These are phyloP conservation scores for Phytophthora macrochlamydospora DNA, from an alignment of 352 stramenopile species.

Conservation along the genomic window DNA sequence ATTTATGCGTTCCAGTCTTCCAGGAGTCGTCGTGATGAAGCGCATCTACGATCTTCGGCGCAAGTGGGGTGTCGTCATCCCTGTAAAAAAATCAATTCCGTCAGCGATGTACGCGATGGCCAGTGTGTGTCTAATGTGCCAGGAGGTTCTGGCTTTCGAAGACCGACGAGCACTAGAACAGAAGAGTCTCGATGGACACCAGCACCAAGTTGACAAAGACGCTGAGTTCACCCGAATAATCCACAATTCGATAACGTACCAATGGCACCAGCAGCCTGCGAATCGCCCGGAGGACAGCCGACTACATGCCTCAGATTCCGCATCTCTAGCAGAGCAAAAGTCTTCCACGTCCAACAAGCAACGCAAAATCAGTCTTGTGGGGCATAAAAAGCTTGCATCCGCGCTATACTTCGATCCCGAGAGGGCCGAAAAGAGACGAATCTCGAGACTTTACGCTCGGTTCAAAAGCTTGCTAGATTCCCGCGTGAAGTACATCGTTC, in stretches of 20 bases:
- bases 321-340: background rate
- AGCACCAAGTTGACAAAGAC: conserved; percentile 2
- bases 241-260: conserved; percentile 37
- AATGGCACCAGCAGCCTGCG: conserved; percentile 33
- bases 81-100: conserved; percentile 30
- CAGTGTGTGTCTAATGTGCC: conserved; percentile 48
- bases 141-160: conserved; percentile 47
- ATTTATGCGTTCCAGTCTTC: conserved; percentile 46
- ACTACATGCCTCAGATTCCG: conserved; percentile 11
- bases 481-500: conserved; percentile 39
- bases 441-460: conserved; percentile 67
- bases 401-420: conserved; percentile 50
- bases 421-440: conserved; percentile 52
- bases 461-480: conserved; percentile 69
- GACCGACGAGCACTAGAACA: conserved; percentile 17
- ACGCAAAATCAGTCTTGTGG: conserved; percentile 4
- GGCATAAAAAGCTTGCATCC: conserved; percentile 8
- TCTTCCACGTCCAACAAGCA: background rate
- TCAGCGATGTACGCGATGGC: conserved; percentile 47
- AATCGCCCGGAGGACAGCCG: conserved; percentile 9
- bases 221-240: conserved; percentile 43
- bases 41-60: conserved; percentile 47
- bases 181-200: background rate
- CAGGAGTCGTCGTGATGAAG: conserved; percentile 56
- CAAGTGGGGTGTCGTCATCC: conserved; percentile 50